phyloP scores from a whole-genome alignment of 163 green algal genomes.

The Chlorella variabilis region DNA sequence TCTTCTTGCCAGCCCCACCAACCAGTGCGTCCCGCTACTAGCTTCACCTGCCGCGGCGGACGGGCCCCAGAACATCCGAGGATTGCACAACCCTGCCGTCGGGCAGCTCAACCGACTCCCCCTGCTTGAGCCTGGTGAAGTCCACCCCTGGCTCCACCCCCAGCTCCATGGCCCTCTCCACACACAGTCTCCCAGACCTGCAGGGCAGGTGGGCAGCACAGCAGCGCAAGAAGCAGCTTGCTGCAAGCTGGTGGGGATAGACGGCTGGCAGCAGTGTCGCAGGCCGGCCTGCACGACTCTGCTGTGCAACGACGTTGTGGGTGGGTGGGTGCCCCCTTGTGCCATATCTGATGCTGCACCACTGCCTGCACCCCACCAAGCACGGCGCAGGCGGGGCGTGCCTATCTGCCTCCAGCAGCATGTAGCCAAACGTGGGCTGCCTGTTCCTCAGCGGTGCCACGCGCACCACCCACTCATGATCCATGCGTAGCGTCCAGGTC shows the following conservation, averaged over 20 bases:
- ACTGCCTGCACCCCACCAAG: too few species aligned
- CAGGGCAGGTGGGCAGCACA: too few species aligned
- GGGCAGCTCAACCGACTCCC: constrained; percentile 16
- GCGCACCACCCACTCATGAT: constrained; percentile 44
- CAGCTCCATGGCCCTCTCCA: constrained; percentile 22
- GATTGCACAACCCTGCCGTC: constrained; percentile 21
- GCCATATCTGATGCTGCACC: too few species aligned
- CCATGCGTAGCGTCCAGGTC: constrained; percentile 39
- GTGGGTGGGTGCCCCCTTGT: too few species aligned
- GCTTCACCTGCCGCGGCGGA: constrained; percentile 24
- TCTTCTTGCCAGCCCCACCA: too few species aligned
- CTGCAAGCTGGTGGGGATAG: too few species aligned
- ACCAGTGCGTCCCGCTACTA: too few species aligned
- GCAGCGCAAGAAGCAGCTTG: too few species aligned
- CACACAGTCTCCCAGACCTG: constrained; percentile 42
- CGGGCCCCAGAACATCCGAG: constrained; percentile 34
- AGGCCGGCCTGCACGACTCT: too few species aligned
- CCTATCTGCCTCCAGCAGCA: constrained; percentile 41
- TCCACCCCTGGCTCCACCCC: constrained; percentile 31
- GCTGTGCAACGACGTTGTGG: too few species aligned
- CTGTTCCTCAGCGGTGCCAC: constrained; percentile 23
- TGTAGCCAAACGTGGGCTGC: constrained; percentile 42
- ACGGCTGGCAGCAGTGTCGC: too few species aligned
- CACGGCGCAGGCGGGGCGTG: neutral
- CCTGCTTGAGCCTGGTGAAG: constrained; percentile 45